Evolutionary conservation across 768 basidiomycete species (phyloP).

Genomic region (Boletus eberwhitei): DNA sequence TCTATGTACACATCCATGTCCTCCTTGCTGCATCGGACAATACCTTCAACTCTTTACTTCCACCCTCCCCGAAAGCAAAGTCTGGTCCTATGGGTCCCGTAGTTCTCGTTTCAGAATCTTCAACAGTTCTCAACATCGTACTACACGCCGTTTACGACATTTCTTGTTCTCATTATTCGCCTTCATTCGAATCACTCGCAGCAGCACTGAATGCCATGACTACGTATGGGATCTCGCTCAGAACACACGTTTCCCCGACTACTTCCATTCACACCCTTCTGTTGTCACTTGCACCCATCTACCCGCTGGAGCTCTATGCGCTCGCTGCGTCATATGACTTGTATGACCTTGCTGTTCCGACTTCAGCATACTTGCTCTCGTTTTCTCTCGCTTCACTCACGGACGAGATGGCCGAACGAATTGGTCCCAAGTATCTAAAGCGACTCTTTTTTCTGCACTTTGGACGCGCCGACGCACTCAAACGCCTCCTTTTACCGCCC

Average conservation of each 20-base stretch:
- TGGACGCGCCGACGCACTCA: conserved; percentile 77
- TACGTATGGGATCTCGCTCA: conserved; percentile 57
- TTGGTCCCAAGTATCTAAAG: conserved; percentile 76
- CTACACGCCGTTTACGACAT: conserved; percentile 71
- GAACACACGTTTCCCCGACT: conserved; percentile 44
- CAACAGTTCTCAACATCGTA: conserved; percentile 65
- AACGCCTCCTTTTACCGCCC: conserved; percentile 70
- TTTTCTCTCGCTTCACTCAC: conserved; percentile 64
- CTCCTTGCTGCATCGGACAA: conserved; percentile 63
- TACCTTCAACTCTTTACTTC: conserved; percentile 57
- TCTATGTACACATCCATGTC: conserved; percentile 68
- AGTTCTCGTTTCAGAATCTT: conserved; percentile 57
- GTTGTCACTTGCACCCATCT: conserved; percentile 62
- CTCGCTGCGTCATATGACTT: conserved; percentile 66
- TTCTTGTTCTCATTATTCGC: conserved; percentile 72
- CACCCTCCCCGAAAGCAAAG: conserved; percentile 37
- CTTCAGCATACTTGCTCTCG: conserved; percentile 72
- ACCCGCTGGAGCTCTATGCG: conserved; percentile 70
- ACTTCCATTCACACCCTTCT: conserved; percentile 58
- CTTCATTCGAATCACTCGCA: conserved; percentile 56
- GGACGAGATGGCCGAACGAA: conserved; percentile 65
- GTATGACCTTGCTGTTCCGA: conserved; percentile 69
- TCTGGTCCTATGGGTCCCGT: conserved; percentile 48
- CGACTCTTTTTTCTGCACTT: conserved; percentile 82
- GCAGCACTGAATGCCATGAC: conserved; percentile 54